Evolutionary conservation across 2,329 filamentous ascomycete genomes (phyloP), one percentile per base, ranked within the genome.

Genomic region (Scorias spongiosa): DNA sequence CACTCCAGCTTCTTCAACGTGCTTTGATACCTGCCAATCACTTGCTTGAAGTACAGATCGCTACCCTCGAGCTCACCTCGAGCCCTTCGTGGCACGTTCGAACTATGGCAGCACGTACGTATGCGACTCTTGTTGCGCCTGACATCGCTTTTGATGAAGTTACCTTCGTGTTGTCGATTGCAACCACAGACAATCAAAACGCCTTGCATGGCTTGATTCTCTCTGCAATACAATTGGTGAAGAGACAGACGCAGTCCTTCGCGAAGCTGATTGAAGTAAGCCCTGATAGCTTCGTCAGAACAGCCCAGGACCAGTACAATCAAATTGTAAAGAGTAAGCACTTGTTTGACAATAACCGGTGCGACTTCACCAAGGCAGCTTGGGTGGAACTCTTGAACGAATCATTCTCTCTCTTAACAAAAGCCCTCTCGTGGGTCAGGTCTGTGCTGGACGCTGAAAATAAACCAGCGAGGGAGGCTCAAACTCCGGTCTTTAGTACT

Each of bases 11-110:
- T 30, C 71, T 91, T 41, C 76, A 83, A 41, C 74, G 84, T 42
- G 80, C 80, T 10, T 75, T 77, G 0, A 77, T 84, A 1, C 82
- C 83, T 0, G 68, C 73, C 18, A 58, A 68, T 2, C 63, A 75
- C 46, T 66, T 72, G 1, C 63, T 67, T 1, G 67, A 73, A 40
- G 72, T 87, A 5, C 70, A 75, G 51, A 54, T 61, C 2, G 68
- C 74, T 40, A 76, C 89, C 7, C 61, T 71, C 6, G 68, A 67
- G 37, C 78, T 88, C 44, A 68, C 86, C 2, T 72, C 68, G 10
- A 86, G 80, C 48, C 72, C 72, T 0, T 74, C 85, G 14, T 91
- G 85, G 85, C 82, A 87, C 56, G 76, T 91, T 6, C 71, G 85
- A 41, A 84, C 89, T 53, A 85, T 88, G 58, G 82, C 84, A 1